These are phyloP conservation scores for Boletus nobilissimus DNA, from an alignment of 1,284 basidiomycete species.

Conservation along the genomic window DNA sequence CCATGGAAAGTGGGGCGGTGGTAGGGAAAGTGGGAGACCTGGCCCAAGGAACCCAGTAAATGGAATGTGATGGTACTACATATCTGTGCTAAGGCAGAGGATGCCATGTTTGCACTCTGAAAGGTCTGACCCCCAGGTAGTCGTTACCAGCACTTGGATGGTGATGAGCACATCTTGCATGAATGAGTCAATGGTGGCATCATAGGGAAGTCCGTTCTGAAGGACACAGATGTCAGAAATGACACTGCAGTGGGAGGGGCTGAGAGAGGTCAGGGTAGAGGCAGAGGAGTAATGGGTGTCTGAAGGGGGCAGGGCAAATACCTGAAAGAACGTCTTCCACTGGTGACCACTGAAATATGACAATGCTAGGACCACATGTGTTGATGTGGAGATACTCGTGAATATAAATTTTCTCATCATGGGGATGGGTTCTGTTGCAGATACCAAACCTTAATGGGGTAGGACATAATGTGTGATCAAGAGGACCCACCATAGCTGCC, in stretches of 20 bases:
- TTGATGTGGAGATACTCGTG: not conserved
- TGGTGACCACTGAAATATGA: not conserved
- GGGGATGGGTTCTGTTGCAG: not conserved
- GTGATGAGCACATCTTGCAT: not conserved
- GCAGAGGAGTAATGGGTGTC: not conserved
- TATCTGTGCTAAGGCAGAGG: not conserved
- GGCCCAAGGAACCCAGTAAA: not conserved
- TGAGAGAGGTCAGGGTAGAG: not conserved
- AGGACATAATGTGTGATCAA: not conserved
- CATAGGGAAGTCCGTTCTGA: not conserved
- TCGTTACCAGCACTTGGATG: not conserved
- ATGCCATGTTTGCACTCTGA: not conserved
- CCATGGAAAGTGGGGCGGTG: not conserved
- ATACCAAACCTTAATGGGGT: not conserved
- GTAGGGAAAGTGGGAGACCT: not conserved
- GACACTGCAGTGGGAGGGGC: not conserved
- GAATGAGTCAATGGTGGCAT: not conserved
- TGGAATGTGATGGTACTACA: not conserved
- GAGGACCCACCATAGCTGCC: conserved; percentile 1
- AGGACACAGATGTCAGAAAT: not conserved
- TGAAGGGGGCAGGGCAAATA: not conserved
- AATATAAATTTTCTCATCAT: not conserved
- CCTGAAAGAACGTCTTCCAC: not conserved
- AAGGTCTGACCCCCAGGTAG: no score
- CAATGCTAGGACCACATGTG: not conserved